A percentile compares a stretch with the other conserved stretches of the same genome.
phyloP scores from a whole-genome alignment of 495 filamentous ascomycete species.

The Geoglossum glabrum region DNA sequence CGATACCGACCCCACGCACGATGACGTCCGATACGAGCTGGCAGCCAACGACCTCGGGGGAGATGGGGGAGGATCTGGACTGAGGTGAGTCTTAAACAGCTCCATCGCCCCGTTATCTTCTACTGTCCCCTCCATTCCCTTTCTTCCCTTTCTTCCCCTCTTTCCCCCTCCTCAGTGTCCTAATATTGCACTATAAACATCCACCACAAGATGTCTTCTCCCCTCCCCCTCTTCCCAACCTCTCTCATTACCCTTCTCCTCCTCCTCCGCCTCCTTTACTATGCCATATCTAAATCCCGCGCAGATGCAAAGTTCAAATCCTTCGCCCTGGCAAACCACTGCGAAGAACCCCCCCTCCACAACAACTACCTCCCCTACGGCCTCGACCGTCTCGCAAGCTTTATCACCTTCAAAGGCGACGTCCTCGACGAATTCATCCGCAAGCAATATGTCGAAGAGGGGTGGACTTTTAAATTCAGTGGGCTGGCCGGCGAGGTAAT shows the following conservation, averaged over 20 bases:
- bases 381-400: not conserved
- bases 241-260: not conserved
- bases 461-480: not conserved
- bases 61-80: too few species aligned
- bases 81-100: too few species aligned
- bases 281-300: not conserved
- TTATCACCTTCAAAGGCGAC: not conserved
- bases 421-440: not conserved
- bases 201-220: not conserved
- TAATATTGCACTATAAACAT: not conserved
- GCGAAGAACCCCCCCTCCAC: not conserved
- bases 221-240: not conserved
- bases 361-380: not conserved
- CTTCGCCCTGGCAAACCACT: not conserved
- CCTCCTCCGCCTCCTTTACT: not conserved
- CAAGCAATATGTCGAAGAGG: not conserved
- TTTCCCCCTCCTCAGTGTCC: not conserved
- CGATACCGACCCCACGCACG: too few species aligned
- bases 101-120: too few species aligned
- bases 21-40: too few species aligned
- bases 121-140: too few species aligned
- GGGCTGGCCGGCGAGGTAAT: slow-evolving; percentile 15
- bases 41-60: too few species aligned
- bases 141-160: not conserved
- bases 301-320: not conserved